Conservation (phyloP, 768 basidiomycete genomes). For the Crucibulum laeve region DNA sequence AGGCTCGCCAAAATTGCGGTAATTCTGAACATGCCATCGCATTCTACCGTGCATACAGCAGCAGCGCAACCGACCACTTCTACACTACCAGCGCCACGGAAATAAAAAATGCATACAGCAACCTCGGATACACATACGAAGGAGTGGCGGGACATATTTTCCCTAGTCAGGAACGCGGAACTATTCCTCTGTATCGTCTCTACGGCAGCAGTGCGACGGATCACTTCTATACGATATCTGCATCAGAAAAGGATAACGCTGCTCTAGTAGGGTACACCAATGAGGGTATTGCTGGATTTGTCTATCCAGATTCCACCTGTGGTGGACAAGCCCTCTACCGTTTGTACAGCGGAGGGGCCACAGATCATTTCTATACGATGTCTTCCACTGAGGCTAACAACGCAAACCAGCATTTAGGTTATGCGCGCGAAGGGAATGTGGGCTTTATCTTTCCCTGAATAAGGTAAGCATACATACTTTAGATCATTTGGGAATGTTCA, state of each 20-base stretch:
- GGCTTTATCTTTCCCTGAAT: background rate
- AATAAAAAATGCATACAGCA: slow-evolving; percentile 6
- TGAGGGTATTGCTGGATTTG: slow-evolving; percentile 2
- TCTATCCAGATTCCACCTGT: background rate
- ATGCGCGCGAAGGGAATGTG: background rate
- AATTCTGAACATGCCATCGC: no score
- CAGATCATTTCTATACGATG: background rate
- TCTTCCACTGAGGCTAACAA: slow-evolving; percentile 7
- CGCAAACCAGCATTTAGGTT: slow-evolving; percentile 3
- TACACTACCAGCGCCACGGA: slow-evolving; percentile 16
- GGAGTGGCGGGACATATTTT: slow-evolving; percentile 13
- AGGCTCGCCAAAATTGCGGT: no score
- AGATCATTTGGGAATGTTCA: no score
- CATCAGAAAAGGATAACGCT: background rate
- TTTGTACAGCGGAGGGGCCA: background rate
- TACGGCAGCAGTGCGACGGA: slow-evolving; percentile 7
- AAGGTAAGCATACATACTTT: no score
- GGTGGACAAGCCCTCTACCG: background rate
- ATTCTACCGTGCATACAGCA: slow-evolving; percentile 15
- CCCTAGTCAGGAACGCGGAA: slow-evolving; percentile 3
- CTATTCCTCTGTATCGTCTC: slow-evolving; percentile 13
- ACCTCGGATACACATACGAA: slow-evolving; percentile 10
- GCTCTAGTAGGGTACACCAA: background rate
- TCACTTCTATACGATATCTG: slow-evolving; percentile 17
- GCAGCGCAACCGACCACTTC: slow-evolving; percentile 11